Base-by-base conservation (phyloP, 2,329 filamentous ascomycete genomes). In the Intubia oerlemansii region DNA sequence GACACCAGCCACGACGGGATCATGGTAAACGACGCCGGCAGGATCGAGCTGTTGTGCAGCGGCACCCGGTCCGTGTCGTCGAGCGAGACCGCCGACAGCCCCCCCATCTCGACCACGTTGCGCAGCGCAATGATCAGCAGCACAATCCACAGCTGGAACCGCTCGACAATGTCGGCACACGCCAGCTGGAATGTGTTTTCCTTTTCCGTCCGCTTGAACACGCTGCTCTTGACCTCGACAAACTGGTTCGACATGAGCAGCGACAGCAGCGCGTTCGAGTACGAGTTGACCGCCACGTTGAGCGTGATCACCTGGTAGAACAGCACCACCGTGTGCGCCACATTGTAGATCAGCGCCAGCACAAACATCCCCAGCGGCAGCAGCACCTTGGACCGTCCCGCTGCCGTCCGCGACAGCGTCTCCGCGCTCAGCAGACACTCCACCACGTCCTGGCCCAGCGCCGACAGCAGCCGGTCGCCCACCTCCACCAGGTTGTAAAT, bases 151-250 rank as follows among this genome's bases (percentile, higher is more conserved):
- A 98, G 65, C 44, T 98, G 88, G 42, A 98, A 98, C 2, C 88
- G 70, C 51, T 98, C 88, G 2, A 98, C 88, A 19, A 98, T 75
- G 45, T 98, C 88, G 4, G 88, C 85, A 39, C 88, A 98, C 0
- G 85, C 91, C 10, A 98, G 61, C 47, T 98, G 88, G 45, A 98
- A 98, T 0, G 92, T 57, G 39, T 92, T 95, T 45, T 98, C 88
- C 48, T 93, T 95, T 42, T 98, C 88, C 37, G 95, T 91, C 35
- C 85, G 88, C 55, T 98, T 95, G 59, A 98, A 98, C 1, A 98
- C 90, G 0, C 84, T 90, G 35, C 80, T 80, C 46, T 98, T 98
- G 58, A 98, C 92, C 53, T 98, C 88, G 24, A 98, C 88, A 42
- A 98, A 98, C 45, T 98, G 90, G 44, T 95, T 98, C 6, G 84